Evolutionary conservation across 2,329 filamentous ascomycete species (phyloP), one percentile per base, ranked within the genome.

Genomic region (Sporothrix brasiliensis): DNA sequence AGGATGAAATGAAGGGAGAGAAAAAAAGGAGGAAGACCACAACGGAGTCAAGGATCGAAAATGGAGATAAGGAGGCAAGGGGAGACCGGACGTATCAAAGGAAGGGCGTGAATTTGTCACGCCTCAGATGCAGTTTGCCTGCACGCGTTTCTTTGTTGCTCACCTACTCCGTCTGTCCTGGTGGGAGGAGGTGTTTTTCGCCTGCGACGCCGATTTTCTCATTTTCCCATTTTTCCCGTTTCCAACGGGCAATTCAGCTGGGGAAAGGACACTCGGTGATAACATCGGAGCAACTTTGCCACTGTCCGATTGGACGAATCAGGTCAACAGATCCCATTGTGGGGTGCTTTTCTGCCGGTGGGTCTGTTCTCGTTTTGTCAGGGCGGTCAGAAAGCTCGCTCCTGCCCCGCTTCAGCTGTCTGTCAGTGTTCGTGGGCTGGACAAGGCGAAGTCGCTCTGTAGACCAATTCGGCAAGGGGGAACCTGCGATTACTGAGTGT

Each of bases 231-330:
- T 58, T 56, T 60, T 27, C 39, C 52, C 24, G 39, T 34, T 68
- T 41, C 34, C n/a, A 13, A 49, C 52, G 52, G 52, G 67, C 30
- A 68, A 68, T 68, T 68, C 39, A 49, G 52, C 41, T 39, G 49
- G 11, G 30, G 41, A 54, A 39, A 63, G 58, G 39, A 50, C 56
- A 60, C 39, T 73, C 73, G 73, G 73, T 53, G 72, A 72, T 74
- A 74, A 66, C 69, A 71, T 71, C 73, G 70, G 70, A 71, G 70
- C n/a, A 63, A 63, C 49, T 13, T 41, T 44, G 53, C 54, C 49
- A 21, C 54, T 52, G 21, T 69, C 72, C 69, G 68, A 73, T 73
- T 73, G 71, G 72, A 52, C 49, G 39, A 34, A 49, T 34, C n/a
- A 49, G 14, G 24, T 27, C 21, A 49, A 21, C n/a, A 49, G 14